Conservation (phyloP, 164 flowering plant genomes). For the Magnolia officinalis region DNA sequence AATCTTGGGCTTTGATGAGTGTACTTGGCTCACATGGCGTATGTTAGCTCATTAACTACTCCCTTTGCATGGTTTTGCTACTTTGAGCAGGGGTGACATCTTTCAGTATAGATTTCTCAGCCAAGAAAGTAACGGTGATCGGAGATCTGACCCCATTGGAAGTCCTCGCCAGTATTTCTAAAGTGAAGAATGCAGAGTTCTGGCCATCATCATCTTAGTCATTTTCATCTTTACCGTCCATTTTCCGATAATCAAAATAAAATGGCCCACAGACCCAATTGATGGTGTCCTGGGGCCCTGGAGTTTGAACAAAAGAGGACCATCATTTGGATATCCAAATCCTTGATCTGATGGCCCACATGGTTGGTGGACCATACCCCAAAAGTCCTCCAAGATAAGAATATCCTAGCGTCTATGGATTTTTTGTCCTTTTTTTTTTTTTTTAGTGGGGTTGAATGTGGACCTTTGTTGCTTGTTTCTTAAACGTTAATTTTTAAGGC, state of each 20-base stretch:
- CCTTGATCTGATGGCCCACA: no score
- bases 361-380: no score
- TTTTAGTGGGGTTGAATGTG: no score
- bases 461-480: no score
- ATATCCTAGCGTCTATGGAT: no score
- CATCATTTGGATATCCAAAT: no score
- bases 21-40: not conserved
- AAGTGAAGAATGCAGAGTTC: constrained; percentile 79
- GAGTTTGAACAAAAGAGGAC: no score
- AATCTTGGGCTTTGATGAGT: not conserved
- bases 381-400: no score
- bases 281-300: no score
- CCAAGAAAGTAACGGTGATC: constrained; percentile 77
- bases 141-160: constrained; percentile 77
- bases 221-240: not conserved
- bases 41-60: not conserved
- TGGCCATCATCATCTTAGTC: constrained; percentile 59
- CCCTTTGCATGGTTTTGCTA: not conserved
- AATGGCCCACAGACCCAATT: no score
- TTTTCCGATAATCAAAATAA: not conserved
- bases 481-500: no score
- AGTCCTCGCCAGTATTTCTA: constrained; percentile 75
- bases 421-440: no score
- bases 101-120: constrained; percentile 60
- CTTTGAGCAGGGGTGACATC: constrained; percentile 78